Conservation (phyloP, 192 early-diverging fungal species). For the Backusella luteola region DNA sequence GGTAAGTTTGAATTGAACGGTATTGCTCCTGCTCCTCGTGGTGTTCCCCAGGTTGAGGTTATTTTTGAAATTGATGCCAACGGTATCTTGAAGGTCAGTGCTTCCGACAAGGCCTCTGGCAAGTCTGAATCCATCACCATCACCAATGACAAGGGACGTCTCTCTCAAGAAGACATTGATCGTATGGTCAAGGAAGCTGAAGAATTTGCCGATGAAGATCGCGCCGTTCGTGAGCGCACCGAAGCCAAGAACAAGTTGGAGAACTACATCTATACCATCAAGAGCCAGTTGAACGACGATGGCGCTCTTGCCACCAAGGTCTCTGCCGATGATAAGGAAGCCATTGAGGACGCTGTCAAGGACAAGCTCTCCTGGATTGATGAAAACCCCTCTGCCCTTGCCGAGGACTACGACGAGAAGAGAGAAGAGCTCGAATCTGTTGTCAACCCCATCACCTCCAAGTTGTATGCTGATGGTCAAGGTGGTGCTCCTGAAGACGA, state of each 20-base stretch:
- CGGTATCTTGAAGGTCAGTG: constrained; percentile 92
- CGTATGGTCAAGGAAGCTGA: constrained; percentile 97
- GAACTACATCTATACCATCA: constrained; percentile 95
- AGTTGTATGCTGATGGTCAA: constrained; percentile 67
- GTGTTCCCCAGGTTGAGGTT: constrained; percentile 97
- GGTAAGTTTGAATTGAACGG: constrained; percentile 97
- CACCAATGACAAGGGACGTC: constrained; percentile 95
- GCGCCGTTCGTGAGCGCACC: constrained; percentile 86
- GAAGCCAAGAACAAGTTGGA: constrained; percentile 93
- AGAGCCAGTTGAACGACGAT: constrained; percentile 78
- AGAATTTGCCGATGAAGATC: constrained; percentile 95
- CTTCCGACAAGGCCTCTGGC: constrained; percentile 94
- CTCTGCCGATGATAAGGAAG: constrained; percentile 82
- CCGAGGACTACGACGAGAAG: constrained; percentile 98
- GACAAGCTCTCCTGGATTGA: constrained; percentile 74
- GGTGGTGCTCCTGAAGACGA: constrained; percentile 2
- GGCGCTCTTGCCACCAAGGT: constrained; percentile 59
- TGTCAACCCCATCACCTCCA: constrained; percentile 93
- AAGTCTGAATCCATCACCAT: constrained; percentile 96
- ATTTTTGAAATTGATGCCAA: constrained; percentile 95
- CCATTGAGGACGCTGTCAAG: constrained; percentile 80
- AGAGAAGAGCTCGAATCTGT: constrained; percentile 90
- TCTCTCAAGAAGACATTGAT: constrained; percentile 93
- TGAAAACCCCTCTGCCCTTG: constrained; percentile 74
- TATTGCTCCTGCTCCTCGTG: constrained; percentile 93